Percentiles rank a stretch among this genome's conserved stretches.
phyloP scores from a whole-genome alignment of 176 grass and related monocot species.

The Zea luxurians region DNA sequence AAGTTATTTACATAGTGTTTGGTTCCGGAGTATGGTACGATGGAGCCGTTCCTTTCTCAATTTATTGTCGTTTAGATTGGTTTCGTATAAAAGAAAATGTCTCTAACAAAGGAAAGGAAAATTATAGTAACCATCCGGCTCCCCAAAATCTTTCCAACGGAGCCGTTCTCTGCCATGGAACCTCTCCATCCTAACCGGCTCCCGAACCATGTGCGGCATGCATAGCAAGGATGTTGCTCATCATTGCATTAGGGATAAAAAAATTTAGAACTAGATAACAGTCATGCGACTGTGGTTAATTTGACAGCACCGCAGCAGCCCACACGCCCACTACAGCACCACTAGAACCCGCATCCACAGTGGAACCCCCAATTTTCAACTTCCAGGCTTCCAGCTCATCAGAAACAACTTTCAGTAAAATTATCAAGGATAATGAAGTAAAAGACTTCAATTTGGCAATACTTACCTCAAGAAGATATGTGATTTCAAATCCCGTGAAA shows the following conservation, averaged over 20 bases:
- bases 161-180: no score
- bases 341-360: not conserved
- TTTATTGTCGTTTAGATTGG: no score
- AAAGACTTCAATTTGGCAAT: slow-evolving; percentile 19
- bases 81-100: no score
- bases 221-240: not conserved
- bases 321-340: not conserved
- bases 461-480: slow-evolving; percentile 84
- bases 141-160: no score
- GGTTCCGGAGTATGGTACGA: no score
- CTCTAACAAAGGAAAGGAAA: no score
- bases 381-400: not conserved
- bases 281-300: not conserved
- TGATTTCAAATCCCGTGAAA: slow-evolving; percentile 94
- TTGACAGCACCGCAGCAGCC: not conserved
- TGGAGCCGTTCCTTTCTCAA: no score
- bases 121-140: no score
- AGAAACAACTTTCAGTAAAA: slow-evolving; percentile 6
- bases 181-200: no score
- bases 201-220: not conserved
- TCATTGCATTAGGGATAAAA: not conserved
- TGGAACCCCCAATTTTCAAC: not conserved
- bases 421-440: not conserved
- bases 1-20: not conserved
- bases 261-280: no score